Base-by-base conservation (phyloP, 2,329 filamentous ascomycete species). In the Ophiosphaerella korrae region DNA sequence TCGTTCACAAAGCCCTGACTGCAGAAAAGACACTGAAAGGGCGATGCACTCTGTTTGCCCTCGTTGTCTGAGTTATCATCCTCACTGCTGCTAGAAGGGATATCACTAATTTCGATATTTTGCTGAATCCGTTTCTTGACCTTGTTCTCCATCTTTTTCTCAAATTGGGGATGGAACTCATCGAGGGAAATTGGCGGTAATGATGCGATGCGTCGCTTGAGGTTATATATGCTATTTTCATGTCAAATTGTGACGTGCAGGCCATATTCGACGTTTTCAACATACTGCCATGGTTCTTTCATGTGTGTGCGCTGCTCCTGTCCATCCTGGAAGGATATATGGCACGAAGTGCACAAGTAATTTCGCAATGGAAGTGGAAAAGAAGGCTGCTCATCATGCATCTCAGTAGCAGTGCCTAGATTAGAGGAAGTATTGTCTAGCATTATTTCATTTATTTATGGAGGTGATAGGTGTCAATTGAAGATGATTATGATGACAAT, bases 201-300 rank as follows among this genome's bases (percentile, higher is more conserved):
- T 5, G 37, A 47, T 6, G 49, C 57, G n/a, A 60, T 48, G 9
- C 46, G 45, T 7, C 57, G 48, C 41, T 52, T 58, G 9, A 60
- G 13, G 23, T 60, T 60, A 38, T 52, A 52, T 29, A 60, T 35
- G 41, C 57, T 60, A 38, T 13, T 29, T 29, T 26, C 5, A 33
- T 42, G 56, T 67, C 39, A 67, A 41, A 42, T 47, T 38, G 46
- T 41, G 12, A 29, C 16, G 11, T 45, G 35, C 16, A 18, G 16
- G 14, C 34, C 13, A 42, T 23, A 43, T n/a, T 26, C 21, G 35
- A n/a, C 23, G 16, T 16, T 41, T 42, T 36, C 14, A 21, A 52
- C 45, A 14, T 65, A 67, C 64, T 68, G 65, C 65, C 65, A 68
- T 37, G 63, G 52, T 40, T 62, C 52, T 59, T 59, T 61, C 63